Evolutionary conservation across 257 asterid species (phyloP), one percentile per base, ranked within the genome.

Genomic region (Fraxinus quadrangulata): DNA sequence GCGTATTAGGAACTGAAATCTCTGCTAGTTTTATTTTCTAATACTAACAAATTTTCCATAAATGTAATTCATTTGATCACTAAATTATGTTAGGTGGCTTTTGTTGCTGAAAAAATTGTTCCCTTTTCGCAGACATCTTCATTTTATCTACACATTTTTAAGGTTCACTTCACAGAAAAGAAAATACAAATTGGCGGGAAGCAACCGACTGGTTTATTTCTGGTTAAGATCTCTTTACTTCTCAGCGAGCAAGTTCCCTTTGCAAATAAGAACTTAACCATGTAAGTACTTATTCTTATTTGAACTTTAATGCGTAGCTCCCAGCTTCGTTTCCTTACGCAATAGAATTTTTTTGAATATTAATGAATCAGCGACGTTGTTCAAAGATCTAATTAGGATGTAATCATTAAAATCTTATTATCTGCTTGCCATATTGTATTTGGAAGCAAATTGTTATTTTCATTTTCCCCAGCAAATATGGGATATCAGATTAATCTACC

Each of bases 201-300:
- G 93, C 98, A 93, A 79, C 97, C 97, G 6, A 81, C 88, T 85
- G 97, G 98, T 76, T 86, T 96, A 76, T 90, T 77, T 90, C 91
- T 93, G 17, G 88, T 87, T 69, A 92, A 82, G 71, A 74, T 96
- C 77, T 85, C 94, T 70, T 86, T 90, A 82, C 95, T 92, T 75
- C 96, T 93, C 83, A 87, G 70, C 26, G 99, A 96, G 90, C 92
- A 88, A 84, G 92, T 96, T 71, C 98, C 99, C 56, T 92, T 96
- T 81, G 92, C 97, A 30, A 86, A 90, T 81, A 80, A 83, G 74
- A 83, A 83, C 80, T 84, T 93, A 86, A 87, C 89, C 78, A 82
- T 91, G 99, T 96, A 90, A 93, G 98, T 79, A 75, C 72, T 72
- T 26, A 13, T 3, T 47, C 66, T 75, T 42, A 59, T 70, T 56